A percentile compares a stretch with the other conserved stretches of the same genome.
Conservation (phyloP, 148 eudicot genomes). For the Vaccinium darrowii region DNA sequence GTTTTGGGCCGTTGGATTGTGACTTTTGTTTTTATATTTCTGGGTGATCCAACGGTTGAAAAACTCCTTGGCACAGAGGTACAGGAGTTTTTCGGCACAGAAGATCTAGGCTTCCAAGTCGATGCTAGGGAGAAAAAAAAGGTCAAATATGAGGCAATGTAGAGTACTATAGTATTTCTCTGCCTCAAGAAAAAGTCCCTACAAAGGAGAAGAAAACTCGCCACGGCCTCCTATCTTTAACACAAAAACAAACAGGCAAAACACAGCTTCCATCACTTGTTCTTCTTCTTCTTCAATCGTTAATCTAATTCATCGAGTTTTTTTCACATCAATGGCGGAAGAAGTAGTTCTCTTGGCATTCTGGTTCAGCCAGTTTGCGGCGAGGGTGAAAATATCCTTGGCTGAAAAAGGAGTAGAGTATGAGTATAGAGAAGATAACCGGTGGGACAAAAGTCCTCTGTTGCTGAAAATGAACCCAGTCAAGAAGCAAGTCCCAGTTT, state of each 20-base stretch:
- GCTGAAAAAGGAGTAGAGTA: constrained; percentile 43
- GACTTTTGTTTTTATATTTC: too few species aligned
- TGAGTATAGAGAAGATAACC: constrained; percentile 35
- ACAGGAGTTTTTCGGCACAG: too few species aligned
- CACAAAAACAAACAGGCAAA: not conserved
- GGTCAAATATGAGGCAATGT: too few species aligned
- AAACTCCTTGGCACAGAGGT: too few species aligned
- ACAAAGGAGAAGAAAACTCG: not conserved
- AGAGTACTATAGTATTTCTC: not conserved
- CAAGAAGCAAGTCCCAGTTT: constrained; percentile 43
- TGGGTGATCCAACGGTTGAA: too few species aligned
- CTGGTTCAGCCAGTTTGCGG: constrained; percentile 40
- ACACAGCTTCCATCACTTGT: not conserved
- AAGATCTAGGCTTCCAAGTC: too few species aligned
- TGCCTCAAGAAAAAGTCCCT: not conserved
- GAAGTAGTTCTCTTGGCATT: constrained; percentile 25
- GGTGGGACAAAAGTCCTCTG: constrained; percentile 28
- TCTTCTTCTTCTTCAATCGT: not conserved
- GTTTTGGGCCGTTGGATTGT: too few species aligned
- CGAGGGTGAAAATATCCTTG: constrained; percentile 43
- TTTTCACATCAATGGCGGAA: not conserved
- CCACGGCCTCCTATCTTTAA: not conserved
- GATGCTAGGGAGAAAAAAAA: too few species aligned
- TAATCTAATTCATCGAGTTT: not conserved
- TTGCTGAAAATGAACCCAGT: constrained; percentile 48